Evolutionary conservation across 331 rosid genomes (phyloP), one percentile per base, ranked within the genome.

Genomic region (Phaseolus coccineus): DNA sequence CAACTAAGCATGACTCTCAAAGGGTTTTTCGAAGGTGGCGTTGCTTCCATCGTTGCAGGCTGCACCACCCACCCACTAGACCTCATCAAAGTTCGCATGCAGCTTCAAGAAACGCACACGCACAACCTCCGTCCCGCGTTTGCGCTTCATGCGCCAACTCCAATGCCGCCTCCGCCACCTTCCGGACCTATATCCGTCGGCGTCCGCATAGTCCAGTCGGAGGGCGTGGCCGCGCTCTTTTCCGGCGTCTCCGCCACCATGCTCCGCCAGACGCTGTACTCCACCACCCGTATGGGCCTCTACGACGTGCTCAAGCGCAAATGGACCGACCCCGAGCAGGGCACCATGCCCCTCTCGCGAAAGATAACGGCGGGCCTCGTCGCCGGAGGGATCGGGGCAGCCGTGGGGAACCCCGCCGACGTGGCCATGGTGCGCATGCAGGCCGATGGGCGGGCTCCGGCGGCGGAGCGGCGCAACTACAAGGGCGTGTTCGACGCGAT

Each of bases 341-440:
- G 87, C 0, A 84, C 80, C 71, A 80, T 94, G 52, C 84, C 97
- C 0, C 75, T 92, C 39, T 1, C 73, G 1, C 39, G 77, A 0
- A 94, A 94, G 63, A 88, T 94, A 1, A n/a, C 80, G 0, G 94
- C 98, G 0, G 98, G 97, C 0, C 80, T 94, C 0, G 13, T 92
- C 25, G 94, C 97, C 63, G 98, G 98, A 0, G 98, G 87, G 0
- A 78, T 92, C 10, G 98, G 98, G 0, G 98, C 97, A 0, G 94
- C 93, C 5, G 93, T 94, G 0, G 97, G 97, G 0, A 94, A 90
- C 77, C 98, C 98, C 0, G 98, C 97, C 0, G 97, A 94, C 66
- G 93, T 94, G 6, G 98, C 98, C 2, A 94, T 94, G 98, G 98
- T 94, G 30, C 80, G 97, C 1, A 94, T 94, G 98, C 98, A 94